Conservation (phyloP, 106 monocot species). For the Cymbidium sinense region DNA sequence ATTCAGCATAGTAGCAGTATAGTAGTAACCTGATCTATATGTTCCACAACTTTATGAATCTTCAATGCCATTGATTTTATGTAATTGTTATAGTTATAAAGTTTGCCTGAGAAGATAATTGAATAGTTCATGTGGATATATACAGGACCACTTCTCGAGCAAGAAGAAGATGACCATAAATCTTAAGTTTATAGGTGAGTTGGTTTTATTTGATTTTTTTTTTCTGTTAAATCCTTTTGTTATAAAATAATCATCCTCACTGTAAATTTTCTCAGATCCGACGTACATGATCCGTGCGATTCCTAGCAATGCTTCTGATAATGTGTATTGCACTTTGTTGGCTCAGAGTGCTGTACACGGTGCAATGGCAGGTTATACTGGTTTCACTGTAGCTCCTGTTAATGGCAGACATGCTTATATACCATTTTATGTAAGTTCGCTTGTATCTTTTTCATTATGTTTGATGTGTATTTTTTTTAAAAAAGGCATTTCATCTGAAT, state of each 20-base stretch:
- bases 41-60: not conserved
- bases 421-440: slow-evolving; percentile 68
- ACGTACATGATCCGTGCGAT: slow-evolving; percentile 96
- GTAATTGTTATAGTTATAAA: not conserved
- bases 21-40: not conserved
- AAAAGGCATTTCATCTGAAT: not conserved
- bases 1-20: not conserved
- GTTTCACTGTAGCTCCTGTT: slow-evolving; percentile 81
- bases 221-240: not conserved
- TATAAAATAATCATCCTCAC: not conserved
- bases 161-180: slow-evolving; percentile 53
- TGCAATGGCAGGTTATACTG: slow-evolving; percentile 93
- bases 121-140: not conserved
- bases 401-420: slow-evolving; percentile 94
- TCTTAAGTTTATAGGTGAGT: slow-evolving; percentile 82
- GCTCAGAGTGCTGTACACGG: slow-evolving; percentile 93
- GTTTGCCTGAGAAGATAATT: not conserved
- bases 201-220: not conserved
- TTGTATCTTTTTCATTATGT: not conserved
- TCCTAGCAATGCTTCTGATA: slow-evolving; percentile 89
- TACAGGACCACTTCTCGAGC: slow-evolving; percentile 63
- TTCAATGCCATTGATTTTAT: not conserved
- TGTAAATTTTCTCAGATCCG: slow-evolving; percentile 44
- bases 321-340: slow-evolving; percentile 85
- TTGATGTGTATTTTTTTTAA: not conserved